Conservation (phyloP, 805 yeast species). For the Candida awuae region DNA sequence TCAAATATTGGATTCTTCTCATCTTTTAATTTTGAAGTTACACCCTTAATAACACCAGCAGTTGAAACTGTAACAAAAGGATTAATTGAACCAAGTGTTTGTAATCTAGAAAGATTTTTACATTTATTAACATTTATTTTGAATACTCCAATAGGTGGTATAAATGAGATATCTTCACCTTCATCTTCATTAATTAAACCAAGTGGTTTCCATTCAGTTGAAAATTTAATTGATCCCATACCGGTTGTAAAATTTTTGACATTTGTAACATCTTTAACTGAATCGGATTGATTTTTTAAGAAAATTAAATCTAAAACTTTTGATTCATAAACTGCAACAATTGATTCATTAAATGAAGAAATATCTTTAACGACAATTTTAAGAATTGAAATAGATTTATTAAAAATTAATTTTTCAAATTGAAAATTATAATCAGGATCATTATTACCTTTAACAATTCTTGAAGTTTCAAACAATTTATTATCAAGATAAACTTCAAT, state of each 20-base stretch:
- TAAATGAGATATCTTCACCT: conserved; percentile 34
- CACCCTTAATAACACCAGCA: conserved; percentile 50
- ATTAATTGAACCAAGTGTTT: conserved; percentile 65
- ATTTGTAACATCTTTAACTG: conserved; percentile 42
- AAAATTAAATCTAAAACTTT: conserved; percentile 43
- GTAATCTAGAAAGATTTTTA: conserved; percentile 44
- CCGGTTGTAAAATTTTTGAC: conserved; percentile 35
- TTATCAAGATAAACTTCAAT: conserved; percentile 59
- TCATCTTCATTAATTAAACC: conserved; percentile 41
- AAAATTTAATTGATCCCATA: conserved; percentile 45
- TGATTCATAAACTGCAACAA: conserved; percentile 47
- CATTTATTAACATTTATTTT: conserved; percentile 53
- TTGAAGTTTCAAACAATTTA: conserved; percentile 45
- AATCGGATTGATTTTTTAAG: too few species aligned
- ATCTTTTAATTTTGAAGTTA: conserved; percentile 46
- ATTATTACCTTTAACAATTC: conserved; percentile 58
- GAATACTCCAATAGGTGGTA: conserved; percentile 60
- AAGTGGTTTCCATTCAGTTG: conserved; percentile 66
- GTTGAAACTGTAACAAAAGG: conserved; percentile 58
- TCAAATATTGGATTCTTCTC: conserved; percentile 53
- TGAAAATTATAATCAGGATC: conserved; percentile 67
- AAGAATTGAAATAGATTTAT: conserved; percentile 49
- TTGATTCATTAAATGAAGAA: conserved; percentile 39
- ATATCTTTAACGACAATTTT: conserved; percentile 55
- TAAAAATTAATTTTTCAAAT: conserved; percentile 52